A percentile compares a stretch with the other conserved stretches of the same genome.
phyloP scores from a whole-genome alignment of 495 filamentous ascomycete genomes.

The Xylaria acuta region DNA sequence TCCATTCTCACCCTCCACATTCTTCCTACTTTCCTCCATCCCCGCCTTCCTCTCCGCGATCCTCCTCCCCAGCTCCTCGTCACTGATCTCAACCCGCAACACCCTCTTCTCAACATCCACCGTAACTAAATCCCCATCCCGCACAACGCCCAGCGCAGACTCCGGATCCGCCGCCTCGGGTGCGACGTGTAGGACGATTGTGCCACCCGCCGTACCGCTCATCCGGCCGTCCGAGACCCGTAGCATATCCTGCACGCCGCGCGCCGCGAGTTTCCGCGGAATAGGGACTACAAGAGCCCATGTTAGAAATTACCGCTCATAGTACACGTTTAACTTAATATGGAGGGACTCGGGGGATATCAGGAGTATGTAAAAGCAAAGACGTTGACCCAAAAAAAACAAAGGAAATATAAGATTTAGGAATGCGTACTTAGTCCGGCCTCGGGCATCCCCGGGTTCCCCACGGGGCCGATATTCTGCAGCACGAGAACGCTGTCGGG shows the following conservation, averaged over 20 bases:
- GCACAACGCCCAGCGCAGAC: constrained; percentile 65
- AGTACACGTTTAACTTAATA: background rate
- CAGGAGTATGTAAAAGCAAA: background rate
- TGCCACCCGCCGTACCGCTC: constrained; percentile 72
- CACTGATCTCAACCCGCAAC: constrained; percentile 55
- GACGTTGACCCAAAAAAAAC: background rate
- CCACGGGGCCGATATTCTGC: constrained; percentile 67
- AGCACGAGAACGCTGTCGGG: constrained; percentile 64
- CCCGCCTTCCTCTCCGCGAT: constrained; percentile 44
- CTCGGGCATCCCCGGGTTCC: constrained; percentile 74
- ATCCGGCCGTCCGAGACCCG: constrained; percentile 70
- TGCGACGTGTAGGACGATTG: constrained; percentile 69
- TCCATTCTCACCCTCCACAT: too few relatives aligned
- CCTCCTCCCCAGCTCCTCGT: constrained; percentile 53
- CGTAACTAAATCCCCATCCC: constrained; percentile 63
- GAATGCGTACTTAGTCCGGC: constrained; percentile 53
- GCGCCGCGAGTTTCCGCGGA: constrained; percentile 63
- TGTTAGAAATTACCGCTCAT: background rate
- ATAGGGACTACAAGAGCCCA: constrained; percentile 54
- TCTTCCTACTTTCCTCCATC: constrained; percentile 4
- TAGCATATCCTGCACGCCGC: constrained; percentile 71
- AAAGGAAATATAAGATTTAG: background rate
- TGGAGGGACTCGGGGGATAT: background rate
- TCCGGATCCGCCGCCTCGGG: constrained; percentile 65
- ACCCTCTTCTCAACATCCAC: constrained; percentile 56